phyloP scores from a whole-genome alignment of 1,284 basidiomycete genomes.

The Takashimella tepidaria region DNA sequence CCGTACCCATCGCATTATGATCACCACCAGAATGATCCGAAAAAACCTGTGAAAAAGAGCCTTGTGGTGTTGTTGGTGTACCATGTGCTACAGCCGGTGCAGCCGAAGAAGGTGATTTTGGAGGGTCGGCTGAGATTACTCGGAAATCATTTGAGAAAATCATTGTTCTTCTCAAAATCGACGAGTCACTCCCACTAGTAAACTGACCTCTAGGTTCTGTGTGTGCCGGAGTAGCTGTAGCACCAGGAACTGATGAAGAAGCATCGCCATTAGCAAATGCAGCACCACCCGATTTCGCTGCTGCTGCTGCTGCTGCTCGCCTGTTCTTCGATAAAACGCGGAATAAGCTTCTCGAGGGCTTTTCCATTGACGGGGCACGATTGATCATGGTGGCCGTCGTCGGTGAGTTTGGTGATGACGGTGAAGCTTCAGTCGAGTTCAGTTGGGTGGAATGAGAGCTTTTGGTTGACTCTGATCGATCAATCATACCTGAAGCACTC shows the following conservation, averaged over 20 bases:
- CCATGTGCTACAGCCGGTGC: background rate
- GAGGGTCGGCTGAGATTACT: background rate
- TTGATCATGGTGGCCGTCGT: background rate
- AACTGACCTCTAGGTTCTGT: background rate
- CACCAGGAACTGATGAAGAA: background rate
- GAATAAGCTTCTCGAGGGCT: background rate
- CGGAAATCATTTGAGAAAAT: background rate
- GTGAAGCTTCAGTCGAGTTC: background rate
- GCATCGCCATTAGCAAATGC: background rate
- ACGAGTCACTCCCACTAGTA: background rate
- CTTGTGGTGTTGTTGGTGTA: background rate
- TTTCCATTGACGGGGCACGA: background rate
- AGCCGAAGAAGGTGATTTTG: background rate
- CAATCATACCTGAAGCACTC: conserved; percentile 20
- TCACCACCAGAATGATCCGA: background rate
- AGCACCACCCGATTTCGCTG: no score
- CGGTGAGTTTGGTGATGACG: background rate
- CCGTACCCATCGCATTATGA: background rate
- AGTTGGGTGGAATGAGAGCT: conserved; percentile 1
- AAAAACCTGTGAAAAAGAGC: background rate
- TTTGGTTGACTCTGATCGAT: conserved; percentile 6
- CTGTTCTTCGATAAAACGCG: background rate
- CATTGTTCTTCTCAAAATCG: background rate
- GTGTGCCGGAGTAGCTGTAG: background rate
- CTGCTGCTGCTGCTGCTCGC: background rate